Evolutionary conservation across 2,329 filamentous ascomycete genomes (phyloP), one percentile per base, ranked within the genome.

Genomic region (Hypoxylon sp.): DNA sequence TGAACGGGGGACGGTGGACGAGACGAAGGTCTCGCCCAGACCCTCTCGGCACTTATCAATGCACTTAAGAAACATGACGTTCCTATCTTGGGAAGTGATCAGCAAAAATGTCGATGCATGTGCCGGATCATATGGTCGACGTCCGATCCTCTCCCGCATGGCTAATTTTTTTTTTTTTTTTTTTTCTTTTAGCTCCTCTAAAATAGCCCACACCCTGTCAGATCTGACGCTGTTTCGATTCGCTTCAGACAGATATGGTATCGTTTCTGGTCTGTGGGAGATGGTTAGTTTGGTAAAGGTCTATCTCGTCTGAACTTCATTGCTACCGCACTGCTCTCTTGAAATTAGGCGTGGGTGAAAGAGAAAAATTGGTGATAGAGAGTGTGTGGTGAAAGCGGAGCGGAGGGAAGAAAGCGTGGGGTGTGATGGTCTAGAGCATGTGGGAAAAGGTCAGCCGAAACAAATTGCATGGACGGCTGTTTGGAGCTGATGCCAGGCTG

Each of bases 1-100:
- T 57, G 52, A 51, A 49, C 43, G 42, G 42, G 34, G 42, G 49
- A 53, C 35, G 35, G 35, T 43, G 50, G 47, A 59, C 45, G 51
- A 59, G 51, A 60, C 51, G 21, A 55, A 42, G 55, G n/a, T 60
- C 51, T 58, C 50, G 56, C 59, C 53, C 55, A 51, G 53, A 48
- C 46, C 51, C 29, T 51, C 52, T 62, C 59, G 59, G 59, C 59
- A 62, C 59, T 62, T 62, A 60, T 58, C 53, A 60, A 61, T 59
- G 57, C 53, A 59, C 46, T 59, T 59, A 60, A 59, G 59, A 59
- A 60, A 59, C 57, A 59, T 58, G 53, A 57, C 47, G 59, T 51
- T 45, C 37, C 59, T 49, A 31, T 34, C 44, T 56, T 38, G 47
- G 59, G 57, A 60, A 62, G 51, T 55, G 59, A 62, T 62, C 59